A percentile compares a stretch with the other conserved stretches of the same genome.
Conservation (phyloP, 148 eudicot species). For the Rhododendron simsii region DNA sequence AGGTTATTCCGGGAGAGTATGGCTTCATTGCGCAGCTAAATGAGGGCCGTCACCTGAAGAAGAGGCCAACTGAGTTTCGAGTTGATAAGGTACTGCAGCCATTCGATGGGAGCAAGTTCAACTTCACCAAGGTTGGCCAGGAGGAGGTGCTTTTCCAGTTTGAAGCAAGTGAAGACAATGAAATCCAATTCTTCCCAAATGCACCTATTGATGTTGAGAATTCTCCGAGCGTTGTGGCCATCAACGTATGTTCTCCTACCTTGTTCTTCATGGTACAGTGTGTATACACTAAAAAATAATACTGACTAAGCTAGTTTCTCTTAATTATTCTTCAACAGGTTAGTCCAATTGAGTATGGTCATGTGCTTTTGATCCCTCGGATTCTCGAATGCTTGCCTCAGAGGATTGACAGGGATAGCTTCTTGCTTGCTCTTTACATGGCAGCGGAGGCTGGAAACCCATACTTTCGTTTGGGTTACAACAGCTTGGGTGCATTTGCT, state of each 20-base stretch:
- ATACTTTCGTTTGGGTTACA: constrained; percentile 84
- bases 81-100: constrained; percentile 90
- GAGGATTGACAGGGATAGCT: constrained; percentile 71
- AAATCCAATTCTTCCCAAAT: constrained; percentile 50
- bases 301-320: neutral
- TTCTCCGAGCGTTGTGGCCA: constrained; percentile 81
- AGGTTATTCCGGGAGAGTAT: constrained; percentile 71
- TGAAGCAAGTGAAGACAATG: constrained; percentile 54
- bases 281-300: neutral
- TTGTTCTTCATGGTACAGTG: neutral
- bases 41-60: constrained; percentile 93
- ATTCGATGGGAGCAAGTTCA: constrained; percentile 84
- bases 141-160: constrained; percentile 92
- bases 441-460: constrained; percentile 81
- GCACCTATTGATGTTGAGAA: constrained; percentile 52
- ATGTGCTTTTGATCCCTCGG: constrained; percentile 89
- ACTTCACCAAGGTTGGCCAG: constrained; percentile 92
- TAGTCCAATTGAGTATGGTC: constrained; percentile 96
- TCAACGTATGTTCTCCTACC: constrained; percentile 48
- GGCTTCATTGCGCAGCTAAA: constrained; percentile 96
- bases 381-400: constrained; percentile 79
- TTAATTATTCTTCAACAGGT: constrained; percentile 44
- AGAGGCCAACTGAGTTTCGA: constrained; percentile 85
- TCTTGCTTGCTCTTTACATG: constrained; percentile 81
- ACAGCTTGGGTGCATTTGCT: constrained; percentile 97